Conservation (phyloP, 2,329 filamentous ascomycete genomes). For the Hypomyces rosellus region DNA sequence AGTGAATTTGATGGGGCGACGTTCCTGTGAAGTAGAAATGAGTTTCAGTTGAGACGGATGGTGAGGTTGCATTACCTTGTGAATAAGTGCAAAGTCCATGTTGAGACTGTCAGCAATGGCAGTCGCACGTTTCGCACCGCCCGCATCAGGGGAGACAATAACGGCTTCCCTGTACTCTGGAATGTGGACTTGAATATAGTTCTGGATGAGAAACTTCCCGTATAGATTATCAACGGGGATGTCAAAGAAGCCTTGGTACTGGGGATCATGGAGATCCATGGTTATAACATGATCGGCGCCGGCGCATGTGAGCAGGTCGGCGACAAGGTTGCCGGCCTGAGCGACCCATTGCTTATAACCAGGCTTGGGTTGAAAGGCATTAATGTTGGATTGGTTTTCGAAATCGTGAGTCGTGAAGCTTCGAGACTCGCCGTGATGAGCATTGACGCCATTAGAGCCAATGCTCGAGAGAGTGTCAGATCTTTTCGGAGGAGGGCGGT, state of each 20-base stretch:
- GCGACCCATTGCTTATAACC: constrained; percentile 99
- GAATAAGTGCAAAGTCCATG: constrained; percentile 94
- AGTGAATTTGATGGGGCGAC: constrained; percentile 78
- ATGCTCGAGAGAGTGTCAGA: constrained; percentile 31
- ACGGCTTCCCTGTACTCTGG: constrained; percentile 80
- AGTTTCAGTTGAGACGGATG: constrained; percentile 30
- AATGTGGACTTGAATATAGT: constrained; percentile 72
- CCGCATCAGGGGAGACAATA: constrained; percentile 92
- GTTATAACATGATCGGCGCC: constrained; percentile 97
- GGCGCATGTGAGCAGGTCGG: constrained; percentile 88
- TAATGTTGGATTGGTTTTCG: constrained; percentile 50
- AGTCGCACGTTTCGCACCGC: constrained; percentile 92
- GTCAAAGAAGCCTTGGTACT: constrained; percentile 98
- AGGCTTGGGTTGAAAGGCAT: constrained; percentile 68
- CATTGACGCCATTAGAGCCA: constrained; percentile 29
- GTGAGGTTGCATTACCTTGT: constrained; percentile 59
- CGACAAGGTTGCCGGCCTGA: constrained; percentile 89
- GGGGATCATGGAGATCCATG: constrained; percentile 92
- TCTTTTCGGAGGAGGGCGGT: constrained; percentile 27
- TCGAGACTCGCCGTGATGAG: constrained; percentile 36
- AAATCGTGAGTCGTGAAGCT: constrained; percentile 60
- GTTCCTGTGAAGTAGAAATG: constrained; percentile 54
- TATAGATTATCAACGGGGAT: constrained; percentile 98
- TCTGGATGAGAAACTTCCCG: constrained; percentile 66
- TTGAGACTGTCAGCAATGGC: constrained; percentile 89